These are phyloP conservation scores for Quillaja saponaria DNA, from an alignment of 306 rosid genomes.

Conservation along the genomic window DNA sequence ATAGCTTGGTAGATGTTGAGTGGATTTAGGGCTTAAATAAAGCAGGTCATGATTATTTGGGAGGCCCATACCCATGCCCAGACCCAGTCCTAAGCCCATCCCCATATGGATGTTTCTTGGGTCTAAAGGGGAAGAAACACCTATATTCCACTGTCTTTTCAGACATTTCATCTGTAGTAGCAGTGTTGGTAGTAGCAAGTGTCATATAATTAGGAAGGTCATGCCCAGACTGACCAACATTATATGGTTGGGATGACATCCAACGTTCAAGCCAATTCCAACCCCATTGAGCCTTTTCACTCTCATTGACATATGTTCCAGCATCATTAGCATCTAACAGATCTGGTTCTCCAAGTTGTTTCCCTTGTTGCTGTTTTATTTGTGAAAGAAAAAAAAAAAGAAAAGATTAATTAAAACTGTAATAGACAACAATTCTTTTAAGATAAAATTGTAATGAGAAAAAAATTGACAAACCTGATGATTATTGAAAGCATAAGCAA, in stretches of 20 bases:
- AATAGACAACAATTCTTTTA: no score
- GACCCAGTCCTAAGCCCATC: no score
- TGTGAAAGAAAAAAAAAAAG: no score
- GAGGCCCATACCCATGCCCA: conserved; percentile 22
- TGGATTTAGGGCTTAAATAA: conserved; percentile 36
- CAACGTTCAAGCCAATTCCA: conserved; percentile 91
- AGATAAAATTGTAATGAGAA: neutral
- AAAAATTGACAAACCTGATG: conserved; percentile 48
- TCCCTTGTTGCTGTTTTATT: conserved; percentile 37
- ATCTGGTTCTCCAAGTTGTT: conserved; percentile 38
- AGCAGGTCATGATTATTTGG: conserved; percentile 33
- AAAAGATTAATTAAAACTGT: no score
- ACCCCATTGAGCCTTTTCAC: conserved; percentile 61
- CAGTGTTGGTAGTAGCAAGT: conserved; percentile 41
- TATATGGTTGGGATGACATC: conserved; percentile 67
- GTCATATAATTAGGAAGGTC: conserved; percentile 42
- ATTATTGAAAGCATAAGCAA: conserved; percentile 73
- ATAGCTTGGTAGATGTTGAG: conserved; percentile 61
- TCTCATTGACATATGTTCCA: conserved; percentile 32
- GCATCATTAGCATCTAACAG: conserved; percentile 33
- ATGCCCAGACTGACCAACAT: conserved; percentile 34
- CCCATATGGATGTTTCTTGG: conserved; percentile 29
- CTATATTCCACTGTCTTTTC: conserved; percentile 81
- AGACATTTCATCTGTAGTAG: conserved; percentile 54
- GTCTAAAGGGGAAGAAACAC: conserved; percentile 20